Conservation (phyloP, 768 basidiomycete genomes). For the Russula dissimulans region DNA sequence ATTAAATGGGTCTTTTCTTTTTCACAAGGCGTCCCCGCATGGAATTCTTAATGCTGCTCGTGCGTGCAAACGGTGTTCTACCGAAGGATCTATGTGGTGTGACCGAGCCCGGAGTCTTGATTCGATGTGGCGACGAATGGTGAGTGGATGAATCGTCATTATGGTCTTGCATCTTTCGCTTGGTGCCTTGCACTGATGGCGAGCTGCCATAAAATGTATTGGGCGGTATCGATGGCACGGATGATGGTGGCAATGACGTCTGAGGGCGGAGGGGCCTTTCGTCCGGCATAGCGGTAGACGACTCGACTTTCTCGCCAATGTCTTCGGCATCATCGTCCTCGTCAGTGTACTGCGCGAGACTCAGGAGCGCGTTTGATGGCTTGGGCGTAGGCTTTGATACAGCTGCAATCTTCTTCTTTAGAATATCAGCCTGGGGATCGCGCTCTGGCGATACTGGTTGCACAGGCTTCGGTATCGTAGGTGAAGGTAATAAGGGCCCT, state of each 20-base stretch:
- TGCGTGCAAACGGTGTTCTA: constrained; percentile 29
- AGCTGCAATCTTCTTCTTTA: constrained; percentile 48
- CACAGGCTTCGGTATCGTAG: constrained; percentile 23
- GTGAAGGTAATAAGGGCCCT: constrained; percentile 56
- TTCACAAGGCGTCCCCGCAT: constrained; percentile 28
- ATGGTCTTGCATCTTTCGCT: constrained; percentile 33
- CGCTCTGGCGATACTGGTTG: constrained; percentile 3
- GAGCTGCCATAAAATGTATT: constrained; percentile 8
- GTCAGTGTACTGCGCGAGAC: constrained; percentile 35
- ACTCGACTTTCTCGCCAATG: constrained; percentile 25
- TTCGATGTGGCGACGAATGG: not conserved
- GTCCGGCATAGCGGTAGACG: not conserved
- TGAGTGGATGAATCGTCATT: constrained; percentile 24
- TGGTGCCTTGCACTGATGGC: constrained; percentile 24
- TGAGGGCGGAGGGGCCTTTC: not conserved
- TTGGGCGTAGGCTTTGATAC: constrained; percentile 20
- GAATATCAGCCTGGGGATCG: constrained; percentile 45
- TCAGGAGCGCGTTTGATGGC: constrained; percentile 30
- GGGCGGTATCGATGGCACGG: constrained; percentile 8
- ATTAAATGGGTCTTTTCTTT: constrained; percentile 28
- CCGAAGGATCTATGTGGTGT: not conserved
- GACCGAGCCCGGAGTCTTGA: not conserved
- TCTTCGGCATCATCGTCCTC: constrained; percentile 30
- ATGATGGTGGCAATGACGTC: not conserved
- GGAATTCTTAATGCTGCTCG: constrained; percentile 29